Evolutionary conservation across 768 basidiomycete species (phyloP).

Genomic region (Candolleomyces eurysporus): DNA sequence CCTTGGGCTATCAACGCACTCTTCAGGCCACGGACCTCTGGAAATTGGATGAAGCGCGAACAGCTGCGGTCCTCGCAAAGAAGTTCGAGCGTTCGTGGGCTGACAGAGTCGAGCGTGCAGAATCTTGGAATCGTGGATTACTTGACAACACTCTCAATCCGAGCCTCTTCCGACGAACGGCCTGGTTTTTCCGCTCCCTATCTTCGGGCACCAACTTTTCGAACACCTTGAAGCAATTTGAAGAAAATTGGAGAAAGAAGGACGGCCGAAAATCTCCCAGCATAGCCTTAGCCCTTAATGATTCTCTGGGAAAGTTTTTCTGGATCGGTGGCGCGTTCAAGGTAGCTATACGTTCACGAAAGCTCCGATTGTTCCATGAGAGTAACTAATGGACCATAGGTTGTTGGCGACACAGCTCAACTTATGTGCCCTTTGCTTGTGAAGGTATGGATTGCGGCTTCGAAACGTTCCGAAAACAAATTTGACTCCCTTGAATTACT

Average conservation of each 20-base stretch:
- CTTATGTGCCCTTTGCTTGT: constrained; percentile 63
- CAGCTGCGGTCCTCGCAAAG: constrained; percentile 47
- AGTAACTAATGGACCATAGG: too few relatives aligned
- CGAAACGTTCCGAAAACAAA: background rate
- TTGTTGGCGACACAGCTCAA: constrained; percentile 45
- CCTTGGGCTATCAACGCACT: constrained; percentile 67
- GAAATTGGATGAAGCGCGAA: constrained; percentile 54
- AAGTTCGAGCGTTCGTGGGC: constrained; percentile 58
- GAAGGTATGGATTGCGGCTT: constrained; percentile 34
- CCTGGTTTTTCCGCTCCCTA: constrained; percentile 41
- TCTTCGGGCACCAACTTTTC: constrained; percentile 20
- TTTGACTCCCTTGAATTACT: background rate
- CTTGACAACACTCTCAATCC: constrained; percentile 44
- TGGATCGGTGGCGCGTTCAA: constrained; percentile 66
- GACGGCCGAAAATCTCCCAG: constrained; percentile 49
- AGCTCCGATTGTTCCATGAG: too few relatives aligned
- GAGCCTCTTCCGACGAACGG: constrained; percentile 29
- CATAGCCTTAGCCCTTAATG: constrained; percentile 59
- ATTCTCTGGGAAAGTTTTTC: constrained; percentile 54
- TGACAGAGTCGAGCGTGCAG: constrained; percentile 43
- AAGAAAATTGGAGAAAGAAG: constrained; percentile 43
- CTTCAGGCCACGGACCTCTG: constrained; percentile 75
- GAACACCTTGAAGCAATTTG: constrained; percentile 26
- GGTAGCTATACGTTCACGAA: constrained; percentile 39
- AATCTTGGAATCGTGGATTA: constrained; percentile 55